Base-by-base conservation (phyloP, 352 stramenopile genomes). In the Phytopythium vexans region DNA sequence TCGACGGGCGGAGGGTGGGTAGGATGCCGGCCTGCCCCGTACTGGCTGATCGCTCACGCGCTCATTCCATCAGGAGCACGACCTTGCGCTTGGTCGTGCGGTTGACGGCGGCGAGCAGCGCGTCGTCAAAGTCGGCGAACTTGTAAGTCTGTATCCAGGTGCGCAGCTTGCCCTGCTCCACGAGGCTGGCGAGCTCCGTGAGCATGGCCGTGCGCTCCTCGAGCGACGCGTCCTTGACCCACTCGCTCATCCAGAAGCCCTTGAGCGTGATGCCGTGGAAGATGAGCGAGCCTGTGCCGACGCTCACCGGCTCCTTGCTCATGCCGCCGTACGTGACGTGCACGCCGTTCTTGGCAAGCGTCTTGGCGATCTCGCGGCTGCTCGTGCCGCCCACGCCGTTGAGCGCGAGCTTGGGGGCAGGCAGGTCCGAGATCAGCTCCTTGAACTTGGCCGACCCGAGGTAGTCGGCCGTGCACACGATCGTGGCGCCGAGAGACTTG, bases 251-350 rank as follows among this genome's bases (percentile, higher is more conserved):
- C 74, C 88, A 96, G 54, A 92, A 94, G 52, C 74, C 88, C 60
- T 85, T 86, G 54, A 95, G 79, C 66, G 80, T 86, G 47, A 97
- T 95, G 70, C 91, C 80, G 66, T 93, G 68, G 74, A 93, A 93
- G 62, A 93, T 82, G 56, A 93, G 78, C 64, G 81, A 74, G 39
- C 70, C 72, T 41, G 82, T 89, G 63, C 80, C 77, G 31, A 85
- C 72, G 21, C 64, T 56, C 41, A 91, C 80, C 34, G 79, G 54
- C 55, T 91, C 69, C 69, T 89, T 89, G 71, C 75, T 64, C 78
- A 89, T 87, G 60, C 82, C 80, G 52, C 80, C 82, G 69, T 91
- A 93, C 40, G 82, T 91, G 57, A 93, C 80, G 56, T 84, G 76
- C 35, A 88, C 75, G 34, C 80, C 82, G 66, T 88, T 86, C 64